Base-by-base conservation (phyloP, 768 basidiomycete species). In the Mycena galericulata region DNA sequence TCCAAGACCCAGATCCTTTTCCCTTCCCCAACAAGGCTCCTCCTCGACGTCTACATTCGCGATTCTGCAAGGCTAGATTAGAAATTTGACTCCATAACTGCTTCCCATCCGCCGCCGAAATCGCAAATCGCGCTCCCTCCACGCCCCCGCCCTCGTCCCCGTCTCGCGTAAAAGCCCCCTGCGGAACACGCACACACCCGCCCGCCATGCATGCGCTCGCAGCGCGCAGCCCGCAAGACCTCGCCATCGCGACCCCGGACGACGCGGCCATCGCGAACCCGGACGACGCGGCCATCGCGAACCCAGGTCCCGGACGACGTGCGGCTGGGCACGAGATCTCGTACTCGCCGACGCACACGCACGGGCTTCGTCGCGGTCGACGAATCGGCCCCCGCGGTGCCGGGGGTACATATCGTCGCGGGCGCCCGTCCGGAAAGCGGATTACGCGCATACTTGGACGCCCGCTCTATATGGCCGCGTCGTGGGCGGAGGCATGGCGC, bases 381-480 rank as follows among this genome's bases (percentile, higher is more conserved):
- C 43, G 69, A 68, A 26, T 65, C 67, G 27, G 4, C 15, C 41
- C 29, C 22, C 27, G 47, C 14, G 34, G 34, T 40, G 24, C 15
- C 51, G 10, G 51, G 30, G 22, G 51, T 9, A 1, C 18, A 2
- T 2, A 36, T 18, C 53, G 34, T 15, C 30, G 2, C 9, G 7
- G 4, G n/a, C n/a, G n/a, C n/a, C n/a, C n/a, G n/a, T n/a, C n/a
- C n/a, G n/a, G n/a, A n/a, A n/a, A n/a, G n/a, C n/a, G n/a, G n/a
- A n/a, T n/a, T n/a, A n/a, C n/a, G n/a, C n/a, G n/a, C n/a, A n/a
- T 92, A 14, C 34, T 14, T 14, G 8, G 14, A 14, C 14, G 14
- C 34, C 34, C 8, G 34, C 8, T 14, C 34, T 14, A 6, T 14
- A 14, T 14, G 14, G n/a, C n/a, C n/a, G n/a, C n/a, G n/a, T n/a